A percentile compares a stretch with the other conserved stretches of the same genome.
Conservation (phyloP, 2,329 filamentous ascomycete genomes). For the Nemania serpens region DNA sequence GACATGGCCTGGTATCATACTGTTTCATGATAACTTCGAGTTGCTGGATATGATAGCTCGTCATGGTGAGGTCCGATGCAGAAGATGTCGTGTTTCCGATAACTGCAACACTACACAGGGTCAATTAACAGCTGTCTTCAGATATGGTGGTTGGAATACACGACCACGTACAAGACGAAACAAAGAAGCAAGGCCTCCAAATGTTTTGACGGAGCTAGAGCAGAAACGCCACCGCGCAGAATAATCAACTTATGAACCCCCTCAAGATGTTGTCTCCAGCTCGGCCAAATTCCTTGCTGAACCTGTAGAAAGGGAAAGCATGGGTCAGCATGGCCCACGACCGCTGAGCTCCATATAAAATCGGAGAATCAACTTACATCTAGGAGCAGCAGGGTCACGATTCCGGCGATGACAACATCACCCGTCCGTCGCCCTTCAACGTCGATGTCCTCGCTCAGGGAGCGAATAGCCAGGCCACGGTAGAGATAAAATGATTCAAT, state of each 20-base stretch:
- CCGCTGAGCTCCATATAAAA: too few species aligned
- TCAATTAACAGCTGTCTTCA: not conserved
- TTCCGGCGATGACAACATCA: too few species aligned
- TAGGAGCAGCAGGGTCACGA: too few species aligned
- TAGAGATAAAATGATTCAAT: slow-evolving; percentile 1
- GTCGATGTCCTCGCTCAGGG: not conserved
- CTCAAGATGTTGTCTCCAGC: too few species aligned
- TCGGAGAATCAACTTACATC: too few species aligned
- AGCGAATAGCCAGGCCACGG: slow-evolving; percentile 6
- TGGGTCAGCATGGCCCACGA: too few species aligned
- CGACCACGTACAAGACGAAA: slow-evolving; percentile 1
- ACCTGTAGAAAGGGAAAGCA: too few species aligned
- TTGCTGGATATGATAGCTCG: not conserved
- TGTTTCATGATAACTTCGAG: not conserved
- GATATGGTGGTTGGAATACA: not conserved
- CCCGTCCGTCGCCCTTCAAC: not conserved
- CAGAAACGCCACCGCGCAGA: not conserved
- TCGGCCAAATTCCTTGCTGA: too few species aligned
- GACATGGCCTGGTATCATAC: not conserved
- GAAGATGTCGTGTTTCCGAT: slow-evolving; percentile 3
- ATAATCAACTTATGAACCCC: not conserved
- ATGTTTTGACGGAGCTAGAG: not conserved
- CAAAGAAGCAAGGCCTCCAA: not conserved
- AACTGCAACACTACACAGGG: not conserved
- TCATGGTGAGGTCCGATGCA: not conserved